Evolutionary conservation across 768 basidiomycete species (phyloP), one percentile per base, ranked within the genome.

Genomic region (Termitomyces sp.): DNA sequence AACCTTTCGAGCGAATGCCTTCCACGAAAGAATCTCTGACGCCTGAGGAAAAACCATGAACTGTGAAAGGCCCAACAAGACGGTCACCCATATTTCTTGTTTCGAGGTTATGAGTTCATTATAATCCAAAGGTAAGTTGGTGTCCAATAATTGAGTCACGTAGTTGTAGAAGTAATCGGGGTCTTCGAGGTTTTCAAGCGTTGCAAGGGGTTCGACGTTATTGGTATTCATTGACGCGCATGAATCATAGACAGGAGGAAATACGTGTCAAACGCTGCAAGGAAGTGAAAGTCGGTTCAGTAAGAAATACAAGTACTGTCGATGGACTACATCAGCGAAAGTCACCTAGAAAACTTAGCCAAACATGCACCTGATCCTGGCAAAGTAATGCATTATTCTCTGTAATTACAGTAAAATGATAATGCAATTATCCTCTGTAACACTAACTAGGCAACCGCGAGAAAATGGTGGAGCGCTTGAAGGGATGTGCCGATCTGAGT

Each of bases 41-140:
- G 77, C 69, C 16, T 61, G 59, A n/a, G 84, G 83, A 64, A 89
- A 84, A 41, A 84, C 74, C 61, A 82, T 76, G 56, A 80, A 74
- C 44, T 84, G 81, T 1, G 81, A 74, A 23, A 86, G 69, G 0
- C 75, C 79, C 45, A 74, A 64, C 48, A 86, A 70, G 55, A 85
- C 72, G 27, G 76, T 74, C 11, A 76, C 63, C 83, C 82, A 86
- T 56, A 70, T 64, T 21, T 71, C 66, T 58, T 72, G 73, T 52
- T 77, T 73, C n/a, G 67, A 61, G 51, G 67, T 63, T 47, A 61
- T 62, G 37, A 54, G 57, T n/a, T 61, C 57, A 23, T 47, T 59
- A 17, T 58, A 59, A 12, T 50, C 52, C 47, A 61, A 53, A 16
- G 57, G 60, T 23, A 61, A 42, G 21, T 59, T 61, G 32, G 50